Percentiles rank a stretch among this genome's conserved stretches.
phyloP scores from a whole-genome alignment of 2,329 filamentous ascomycete species.

The Pestalotiopsis sp. region DNA sequence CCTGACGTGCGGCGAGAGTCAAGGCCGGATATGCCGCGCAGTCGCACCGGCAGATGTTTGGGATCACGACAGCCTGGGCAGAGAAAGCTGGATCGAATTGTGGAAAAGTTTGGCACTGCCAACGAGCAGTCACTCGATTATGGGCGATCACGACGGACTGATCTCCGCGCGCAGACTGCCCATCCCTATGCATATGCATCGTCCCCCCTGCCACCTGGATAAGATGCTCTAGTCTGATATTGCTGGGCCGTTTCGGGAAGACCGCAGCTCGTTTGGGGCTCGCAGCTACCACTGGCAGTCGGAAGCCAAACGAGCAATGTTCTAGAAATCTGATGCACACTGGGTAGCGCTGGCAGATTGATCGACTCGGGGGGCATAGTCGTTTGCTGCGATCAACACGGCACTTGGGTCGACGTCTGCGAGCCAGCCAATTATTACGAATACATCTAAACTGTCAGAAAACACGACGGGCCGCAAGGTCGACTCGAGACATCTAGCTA shows the following conservation, averaged over 20 bases:
- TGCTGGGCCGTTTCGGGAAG: constrained; percentile 2
- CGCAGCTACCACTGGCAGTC: not conserved
- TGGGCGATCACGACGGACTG: not conserved
- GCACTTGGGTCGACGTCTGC: not conserved
- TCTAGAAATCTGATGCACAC: constrained; percentile 7
- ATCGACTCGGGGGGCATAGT: not conserved
- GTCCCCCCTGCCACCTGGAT: not conserved
- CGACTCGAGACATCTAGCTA: not conserved
- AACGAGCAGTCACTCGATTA: not conserved
- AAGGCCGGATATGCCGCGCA: not conserved
- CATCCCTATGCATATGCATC: not conserved
- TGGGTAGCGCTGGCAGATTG: not conserved
- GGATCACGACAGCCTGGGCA: not conserved
- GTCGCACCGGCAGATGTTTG: not conserved
- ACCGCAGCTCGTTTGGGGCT: not conserved
- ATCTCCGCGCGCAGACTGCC: not conserved
- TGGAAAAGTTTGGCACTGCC: not conserved
- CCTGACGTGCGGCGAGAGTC: not conserved
- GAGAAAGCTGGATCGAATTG: not conserved
- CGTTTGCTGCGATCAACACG: not conserved
- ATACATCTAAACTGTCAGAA: not conserved
- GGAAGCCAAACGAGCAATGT: not conserved
- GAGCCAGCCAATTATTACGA: not conserved
- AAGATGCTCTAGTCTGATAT: not conserved
- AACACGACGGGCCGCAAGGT: not conserved